These are phyloP conservation scores for Fusarium duplospermum DNA, from an alignment of 2,329 filamentous ascomycete species.

Conservation along the genomic window DNA sequence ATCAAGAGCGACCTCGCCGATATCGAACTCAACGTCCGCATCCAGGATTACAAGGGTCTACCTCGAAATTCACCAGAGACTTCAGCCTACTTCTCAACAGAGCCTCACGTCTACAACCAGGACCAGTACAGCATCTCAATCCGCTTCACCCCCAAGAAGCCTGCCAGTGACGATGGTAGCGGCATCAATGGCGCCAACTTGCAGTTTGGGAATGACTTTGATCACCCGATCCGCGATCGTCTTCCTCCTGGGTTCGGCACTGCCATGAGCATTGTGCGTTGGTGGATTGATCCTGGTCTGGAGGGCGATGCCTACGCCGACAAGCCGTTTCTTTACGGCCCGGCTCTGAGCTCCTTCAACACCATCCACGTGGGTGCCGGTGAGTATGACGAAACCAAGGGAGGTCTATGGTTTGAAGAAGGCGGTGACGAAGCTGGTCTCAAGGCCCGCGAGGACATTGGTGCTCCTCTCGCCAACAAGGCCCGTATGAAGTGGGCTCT, in stretches of 20 bases:
- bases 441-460: constrained; percentile 56
- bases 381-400: constrained; percentile 59
- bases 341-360: constrained; percentile 84
- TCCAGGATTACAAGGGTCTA: constrained; percentile 77
- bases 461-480: constrained; percentile 64
- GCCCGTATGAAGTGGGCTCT: constrained; percentile 71
- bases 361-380: constrained; percentile 73
- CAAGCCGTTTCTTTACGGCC: constrained; percentile 85
- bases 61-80: constrained; percentile 75
- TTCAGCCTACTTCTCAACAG: constrained; percentile 80
- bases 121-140: constrained; percentile 91
- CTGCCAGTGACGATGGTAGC: constrained; percentile 24
- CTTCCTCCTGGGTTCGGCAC: constrained; percentile 88
- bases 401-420: constrained; percentile 71
- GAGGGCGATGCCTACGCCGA: constrained; percentile 93
- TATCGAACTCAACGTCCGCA: constrained; percentile 78
- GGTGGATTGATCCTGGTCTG: constrained; percentile 90
- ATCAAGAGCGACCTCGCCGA: constrained; percentile 74
- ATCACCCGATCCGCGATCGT: constrained; percentile 86
- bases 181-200: constrained; percentile 77
- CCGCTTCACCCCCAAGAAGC: constrained; percentile 76
- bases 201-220: constrained; percentile 96
- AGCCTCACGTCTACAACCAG: constrained; percentile 71
- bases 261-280: constrained; percentile 86
- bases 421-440: constrained; percentile 71